Conservation (phyloP, 345 rosid genomes). For the Ailanthus altissimus region DNA sequence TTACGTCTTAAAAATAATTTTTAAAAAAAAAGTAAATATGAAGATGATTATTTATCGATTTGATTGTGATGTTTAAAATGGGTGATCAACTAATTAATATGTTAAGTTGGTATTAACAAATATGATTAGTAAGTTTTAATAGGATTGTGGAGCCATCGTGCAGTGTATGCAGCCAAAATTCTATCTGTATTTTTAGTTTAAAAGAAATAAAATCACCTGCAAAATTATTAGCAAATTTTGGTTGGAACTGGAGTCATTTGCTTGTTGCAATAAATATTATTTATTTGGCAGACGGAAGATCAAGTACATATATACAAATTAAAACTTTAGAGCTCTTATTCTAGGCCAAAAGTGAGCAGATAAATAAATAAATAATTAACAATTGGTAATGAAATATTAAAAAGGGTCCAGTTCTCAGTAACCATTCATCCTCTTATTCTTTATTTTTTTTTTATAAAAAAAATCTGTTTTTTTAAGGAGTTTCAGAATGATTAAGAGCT, state of each 20-base stretch:
- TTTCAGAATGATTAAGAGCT: too few species aligned
- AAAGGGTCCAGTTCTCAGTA: too few species aligned
- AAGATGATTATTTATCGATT: neutral
- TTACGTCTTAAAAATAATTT: neutral
- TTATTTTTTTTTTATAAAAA: too few species aligned
- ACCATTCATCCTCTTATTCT: too few species aligned
- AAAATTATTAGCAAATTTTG: neutral
- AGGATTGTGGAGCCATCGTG: neutral
- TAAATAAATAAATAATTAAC: too few species aligned
- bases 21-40: too few species aligned
- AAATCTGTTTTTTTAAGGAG: too few species aligned
- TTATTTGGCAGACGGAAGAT: neutral
- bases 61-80: slow-evolving; percentile 17
- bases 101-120: slow-evolving; percentile 3
- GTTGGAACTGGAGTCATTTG: neutral
- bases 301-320: neutral
- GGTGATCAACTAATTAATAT: neutral
- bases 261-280: neutral
- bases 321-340: neutral
- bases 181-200: neutral
- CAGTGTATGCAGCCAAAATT: neutral
- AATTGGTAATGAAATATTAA: too few species aligned
- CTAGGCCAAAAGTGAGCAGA: neutral
- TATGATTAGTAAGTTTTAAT: too few species aligned
- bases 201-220: too few species aligned